A percentile compares a stretch with the other conserved stretches of the same genome.
Conservation (phyloP, 2,329 filamentous ascomycete genomes). For the Cladosporium halotolerans region DNA sequence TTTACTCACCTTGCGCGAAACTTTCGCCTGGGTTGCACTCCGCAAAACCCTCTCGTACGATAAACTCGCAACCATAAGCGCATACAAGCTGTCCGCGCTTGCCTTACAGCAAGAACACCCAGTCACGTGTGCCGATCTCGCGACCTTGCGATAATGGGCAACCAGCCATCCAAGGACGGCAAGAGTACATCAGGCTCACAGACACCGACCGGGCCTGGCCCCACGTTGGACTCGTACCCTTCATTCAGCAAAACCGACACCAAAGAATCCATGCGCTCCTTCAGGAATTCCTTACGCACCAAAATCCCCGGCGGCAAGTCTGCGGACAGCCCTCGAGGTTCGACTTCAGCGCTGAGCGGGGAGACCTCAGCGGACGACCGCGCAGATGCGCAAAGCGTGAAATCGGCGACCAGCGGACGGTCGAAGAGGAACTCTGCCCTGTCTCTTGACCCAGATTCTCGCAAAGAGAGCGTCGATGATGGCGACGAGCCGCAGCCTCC, state of each 20-base stretch:
- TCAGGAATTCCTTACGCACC: slow-evolving; percentile 72
- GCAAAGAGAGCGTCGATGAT: slow-evolving; percentile 14
- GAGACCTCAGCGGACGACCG: slow-evolving; percentile 56
- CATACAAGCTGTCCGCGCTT: not conserved
- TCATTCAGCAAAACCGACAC: slow-evolving; percentile 91
- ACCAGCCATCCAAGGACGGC: slow-evolving; percentile 60
- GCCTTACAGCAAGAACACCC: not conserved
- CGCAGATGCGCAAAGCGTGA: slow-evolving; percentile 68
- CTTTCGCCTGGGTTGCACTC: not conserved
- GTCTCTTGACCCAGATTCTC: slow-evolving; percentile 27
- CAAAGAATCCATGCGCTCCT: slow-evolving; percentile 81
- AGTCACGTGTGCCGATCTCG: not conserved
- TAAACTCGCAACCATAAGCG: too few species aligned
- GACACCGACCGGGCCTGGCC: slow-evolving; percentile 43
- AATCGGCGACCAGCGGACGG: slow-evolving; percentile 57
- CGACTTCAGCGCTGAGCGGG: slow-evolving; percentile 53
- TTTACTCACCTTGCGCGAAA: not conserved
- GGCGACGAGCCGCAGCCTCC: slow-evolving; percentile 47
- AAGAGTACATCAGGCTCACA: slow-evolving; percentile 38
- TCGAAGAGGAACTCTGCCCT: slow-evolving; percentile 18
- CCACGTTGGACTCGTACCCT: slow-evolving; percentile 74
- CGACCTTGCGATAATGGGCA: slow-evolving; percentile 54
- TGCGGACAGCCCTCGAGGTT: slow-evolving; percentile 75
- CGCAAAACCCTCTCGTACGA: not conserved
- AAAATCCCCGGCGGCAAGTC: slow-evolving; percentile 70